Evolutionary conservation across 2,329 filamentous ascomycete genomes (phyloP).

Genomic region (Penicillium sp.): DNA sequence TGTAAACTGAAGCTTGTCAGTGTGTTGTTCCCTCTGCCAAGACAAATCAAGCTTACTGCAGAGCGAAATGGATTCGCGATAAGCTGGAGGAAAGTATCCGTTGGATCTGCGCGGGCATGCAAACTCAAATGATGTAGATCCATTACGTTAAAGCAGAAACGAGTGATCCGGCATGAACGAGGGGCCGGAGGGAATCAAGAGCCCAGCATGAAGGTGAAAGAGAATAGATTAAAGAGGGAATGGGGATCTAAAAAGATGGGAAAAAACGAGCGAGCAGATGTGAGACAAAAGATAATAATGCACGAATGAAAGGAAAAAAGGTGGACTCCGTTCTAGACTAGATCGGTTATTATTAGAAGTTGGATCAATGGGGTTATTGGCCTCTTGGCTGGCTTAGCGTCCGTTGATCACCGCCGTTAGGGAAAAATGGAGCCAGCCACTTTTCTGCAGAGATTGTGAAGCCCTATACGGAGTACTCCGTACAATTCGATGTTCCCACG

Average conservation of each 20-base stretch:
- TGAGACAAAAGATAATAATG: slow-evolving; percentile 17
- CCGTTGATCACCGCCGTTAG: slow-evolving; percentile 12
- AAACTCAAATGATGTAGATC: slow-evolving; percentile 21
- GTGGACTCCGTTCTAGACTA: slow-evolving; percentile 5
- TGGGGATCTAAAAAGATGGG: slow-evolving; percentile 2
- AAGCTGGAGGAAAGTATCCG: slow-evolving; percentile 42
- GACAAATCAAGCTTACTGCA: slow-evolving; percentile 29
- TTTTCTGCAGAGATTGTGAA: not conserved
- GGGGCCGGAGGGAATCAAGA: slow-evolving; percentile 12
- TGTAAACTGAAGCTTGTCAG: slow-evolving; percentile 45
- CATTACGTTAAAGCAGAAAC: slow-evolving; percentile 24
- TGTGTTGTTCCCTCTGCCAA: not conserved
- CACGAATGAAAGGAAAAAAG: slow-evolving; percentile 19
- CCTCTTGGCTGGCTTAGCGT: not conserved
- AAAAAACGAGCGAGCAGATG: slow-evolving; percentile 5
- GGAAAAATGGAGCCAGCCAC: not conserved
- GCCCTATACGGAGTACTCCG: not conserved
- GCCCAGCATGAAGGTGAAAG: slow-evolving; percentile 11
- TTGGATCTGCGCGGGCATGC: slow-evolving; percentile 23
- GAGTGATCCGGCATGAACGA: slow-evolving; percentile 17
- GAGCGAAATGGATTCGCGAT: slow-evolving; percentile 47
- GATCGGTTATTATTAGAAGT: slow-evolving; percentile 19
- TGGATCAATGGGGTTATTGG: not conserved
- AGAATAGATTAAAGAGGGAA: slow-evolving; percentile 6
- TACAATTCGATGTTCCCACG: not conserved